phyloP scores from a whole-genome alignment of 306 rosid species.

The Mimosa pudica region DNA sequence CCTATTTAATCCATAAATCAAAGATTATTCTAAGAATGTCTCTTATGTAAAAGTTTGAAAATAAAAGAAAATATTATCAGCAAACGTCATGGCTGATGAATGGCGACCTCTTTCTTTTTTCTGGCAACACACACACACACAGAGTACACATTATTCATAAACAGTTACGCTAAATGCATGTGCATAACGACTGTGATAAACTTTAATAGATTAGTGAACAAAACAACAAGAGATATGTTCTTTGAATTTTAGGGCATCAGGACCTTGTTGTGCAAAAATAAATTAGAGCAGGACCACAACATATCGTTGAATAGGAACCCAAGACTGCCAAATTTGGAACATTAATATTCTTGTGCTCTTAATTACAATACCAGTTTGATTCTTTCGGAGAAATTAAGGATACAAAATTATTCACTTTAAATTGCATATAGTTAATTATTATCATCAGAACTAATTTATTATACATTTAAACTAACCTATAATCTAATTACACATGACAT shows the following conservation, averaged over 20 bases:
- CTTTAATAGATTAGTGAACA: not conserved
- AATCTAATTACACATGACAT: too few species aligned
- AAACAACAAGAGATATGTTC: not conserved
- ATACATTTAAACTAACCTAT: too few species aligned
- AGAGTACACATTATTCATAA: not conserved
- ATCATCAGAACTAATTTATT: too few species aligned
- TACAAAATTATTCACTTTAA: too few species aligned
- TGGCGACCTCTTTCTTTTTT: not conserved
- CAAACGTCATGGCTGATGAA: constrained; percentile 19
- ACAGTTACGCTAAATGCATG: not conserved
- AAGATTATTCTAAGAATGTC: constrained; percentile 1
- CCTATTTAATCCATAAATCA: not conserved
- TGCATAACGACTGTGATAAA: constrained; percentile 10
- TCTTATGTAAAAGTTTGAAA: not conserved
- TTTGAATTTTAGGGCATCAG: not conserved
- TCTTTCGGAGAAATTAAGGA: too few species aligned
- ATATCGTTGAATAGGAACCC: constrained; percentile 39
- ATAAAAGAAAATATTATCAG: not conserved
- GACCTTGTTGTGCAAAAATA: too few species aligned
- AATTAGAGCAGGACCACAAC: constrained; percentile 51
- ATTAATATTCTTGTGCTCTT: not conserved
- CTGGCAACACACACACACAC: not conserved
- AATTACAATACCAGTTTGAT: too few species aligned
- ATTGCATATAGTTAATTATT: too few species aligned
- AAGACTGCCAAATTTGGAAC: constrained; percentile 21